Conservation (phyloP, 208 protist species). For the Acanthamoeba divionensis region DNA sequence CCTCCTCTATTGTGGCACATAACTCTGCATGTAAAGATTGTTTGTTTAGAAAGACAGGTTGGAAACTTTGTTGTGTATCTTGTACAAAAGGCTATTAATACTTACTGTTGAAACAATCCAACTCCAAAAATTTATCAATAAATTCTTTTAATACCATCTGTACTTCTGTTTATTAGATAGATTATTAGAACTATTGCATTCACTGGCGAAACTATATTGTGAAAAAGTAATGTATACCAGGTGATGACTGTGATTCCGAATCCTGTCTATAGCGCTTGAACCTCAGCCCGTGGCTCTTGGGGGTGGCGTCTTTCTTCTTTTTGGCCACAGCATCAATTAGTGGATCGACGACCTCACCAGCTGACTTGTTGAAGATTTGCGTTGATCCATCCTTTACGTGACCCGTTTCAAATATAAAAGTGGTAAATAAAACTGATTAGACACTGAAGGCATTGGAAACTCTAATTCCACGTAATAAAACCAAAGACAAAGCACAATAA, state of each 20-base stretch:
- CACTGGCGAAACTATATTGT: too few species aligned
- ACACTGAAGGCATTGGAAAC: too few species aligned
- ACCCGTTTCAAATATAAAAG: too few species aligned
- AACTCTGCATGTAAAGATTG: too few species aligned
- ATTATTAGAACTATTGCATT: too few species aligned
- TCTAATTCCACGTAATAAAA: neutral
- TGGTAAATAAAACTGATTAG: too few species aligned
- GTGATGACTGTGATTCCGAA: too few species aligned
- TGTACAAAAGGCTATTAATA: too few species aligned
- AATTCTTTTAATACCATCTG: neutral
- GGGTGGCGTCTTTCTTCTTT: neutral
- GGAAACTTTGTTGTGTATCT: too few species aligned
- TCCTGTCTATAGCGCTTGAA: too few species aligned
- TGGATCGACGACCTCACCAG: neutral
- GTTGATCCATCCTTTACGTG: neutral
- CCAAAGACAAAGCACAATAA: neutral
- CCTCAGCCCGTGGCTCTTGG: neutral
- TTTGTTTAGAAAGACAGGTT: too few species aligned
- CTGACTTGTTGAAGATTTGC: conserved; percentile 2
- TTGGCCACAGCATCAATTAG: neutral
- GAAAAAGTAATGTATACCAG: too few species aligned
- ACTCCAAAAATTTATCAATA: neutral
- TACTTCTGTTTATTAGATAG: conserved; percentile 5
- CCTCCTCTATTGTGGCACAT: neutral
- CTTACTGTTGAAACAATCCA: conserved; percentile 36